These are phyloP conservation scores for Fonsecaea erecta DNA, from an alignment of 2,329 filamentous ascomycete genomes.

Conservation along the genomic window DNA sequence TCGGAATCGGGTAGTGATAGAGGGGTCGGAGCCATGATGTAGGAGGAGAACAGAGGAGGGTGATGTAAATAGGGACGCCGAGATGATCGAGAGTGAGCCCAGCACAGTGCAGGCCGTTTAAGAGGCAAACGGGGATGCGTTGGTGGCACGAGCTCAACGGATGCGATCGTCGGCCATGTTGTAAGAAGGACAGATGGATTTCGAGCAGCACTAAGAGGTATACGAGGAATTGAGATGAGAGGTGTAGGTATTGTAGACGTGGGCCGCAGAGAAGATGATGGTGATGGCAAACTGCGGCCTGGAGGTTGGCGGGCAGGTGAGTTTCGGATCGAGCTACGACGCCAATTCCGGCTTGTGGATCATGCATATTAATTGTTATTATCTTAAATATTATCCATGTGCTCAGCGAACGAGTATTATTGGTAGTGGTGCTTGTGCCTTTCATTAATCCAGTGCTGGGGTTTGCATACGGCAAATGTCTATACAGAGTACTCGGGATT, in stretches of 20 bases:
- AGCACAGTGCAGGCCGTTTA: not conserved
- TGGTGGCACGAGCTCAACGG: not conserved
- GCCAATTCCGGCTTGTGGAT: slow-evolving; percentile 1
- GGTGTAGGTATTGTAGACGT: slow-evolving; percentile 4
- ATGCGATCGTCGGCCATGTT: not conserved
- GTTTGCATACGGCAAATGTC: too few relatives aligned
- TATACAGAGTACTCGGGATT: too few relatives aligned
- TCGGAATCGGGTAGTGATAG: slow-evolving; percentile 38
- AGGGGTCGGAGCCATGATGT: slow-evolving; percentile 21
- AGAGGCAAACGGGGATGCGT: not conserved
- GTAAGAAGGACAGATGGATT: not conserved
- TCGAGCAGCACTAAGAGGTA: not conserved
- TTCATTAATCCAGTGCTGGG: too few relatives aligned
- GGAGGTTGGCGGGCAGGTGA: not conserved
- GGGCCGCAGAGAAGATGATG: not conserved
- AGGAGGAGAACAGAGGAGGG: not conserved
- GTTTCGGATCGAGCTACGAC: not conserved
- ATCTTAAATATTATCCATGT: not conserved
- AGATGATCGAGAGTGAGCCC: not conserved
- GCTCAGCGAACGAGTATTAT: not conserved
- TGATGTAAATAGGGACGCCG: not conserved
- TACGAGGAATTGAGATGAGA: not conserved
- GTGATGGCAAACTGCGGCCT: not conserved
- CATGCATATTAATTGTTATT: too few relatives aligned
- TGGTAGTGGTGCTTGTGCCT: not conserved